Conservation (phyloP, 2,329 filamentous ascomycete species). For the Ustulina deusta region DNA sequence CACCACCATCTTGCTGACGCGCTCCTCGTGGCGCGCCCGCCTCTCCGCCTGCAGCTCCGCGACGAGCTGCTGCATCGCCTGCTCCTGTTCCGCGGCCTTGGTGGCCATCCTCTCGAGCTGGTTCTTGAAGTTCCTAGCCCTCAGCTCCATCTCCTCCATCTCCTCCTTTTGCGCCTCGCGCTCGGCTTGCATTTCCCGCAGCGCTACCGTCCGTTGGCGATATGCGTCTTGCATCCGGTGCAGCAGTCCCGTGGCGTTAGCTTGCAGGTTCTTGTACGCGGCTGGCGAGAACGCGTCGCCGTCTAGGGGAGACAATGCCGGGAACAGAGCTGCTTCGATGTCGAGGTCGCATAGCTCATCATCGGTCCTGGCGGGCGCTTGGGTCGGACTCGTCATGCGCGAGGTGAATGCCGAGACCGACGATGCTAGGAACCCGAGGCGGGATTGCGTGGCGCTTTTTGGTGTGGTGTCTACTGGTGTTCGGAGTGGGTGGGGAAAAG, state of each 20-base stretch:
- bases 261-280: slow-evolving; percentile 71
- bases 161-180: slow-evolving; percentile 67
- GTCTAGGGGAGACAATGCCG: slow-evolving; percentile 56
- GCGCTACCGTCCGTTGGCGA: slow-evolving; percentile 62
- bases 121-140: slow-evolving; percentile 65
- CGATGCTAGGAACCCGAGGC: slow-evolving; percentile 61
- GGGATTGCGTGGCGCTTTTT: slow-evolving; percentile 54
- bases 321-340: slow-evolving; percentile 67
- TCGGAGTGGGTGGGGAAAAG: slow-evolving; percentile 48
- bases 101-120: slow-evolving; percentile 71
- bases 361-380: slow-evolving; percentile 50
- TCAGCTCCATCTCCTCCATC: slow-evolving; percentile 65
- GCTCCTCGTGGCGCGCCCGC: slow-evolving; percentile 57
- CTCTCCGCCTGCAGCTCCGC: slow-evolving; percentile 66
- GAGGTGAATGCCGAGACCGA: slow-evolving; percentile 60
- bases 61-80: slow-evolving; percentile 61
- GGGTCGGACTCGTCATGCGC: slow-evolving; percentile 51
- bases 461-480: slow-evolving; percentile 50
- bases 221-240: slow-evolving; percentile 70
- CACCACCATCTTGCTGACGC: slow-evolving; percentile 45
- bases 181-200: slow-evolving; percentile 65
- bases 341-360: slow-evolving; percentile 69
- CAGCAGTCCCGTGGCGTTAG: slow-evolving; percentile 67
- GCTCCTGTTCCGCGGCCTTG: slow-evolving; percentile 66
- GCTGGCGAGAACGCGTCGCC: slow-evolving; percentile 68